Evolutionary conservation across 108 stramenopile species (phyloP).

Genomic region (Pseudonitzschia multiseries): DNA sequence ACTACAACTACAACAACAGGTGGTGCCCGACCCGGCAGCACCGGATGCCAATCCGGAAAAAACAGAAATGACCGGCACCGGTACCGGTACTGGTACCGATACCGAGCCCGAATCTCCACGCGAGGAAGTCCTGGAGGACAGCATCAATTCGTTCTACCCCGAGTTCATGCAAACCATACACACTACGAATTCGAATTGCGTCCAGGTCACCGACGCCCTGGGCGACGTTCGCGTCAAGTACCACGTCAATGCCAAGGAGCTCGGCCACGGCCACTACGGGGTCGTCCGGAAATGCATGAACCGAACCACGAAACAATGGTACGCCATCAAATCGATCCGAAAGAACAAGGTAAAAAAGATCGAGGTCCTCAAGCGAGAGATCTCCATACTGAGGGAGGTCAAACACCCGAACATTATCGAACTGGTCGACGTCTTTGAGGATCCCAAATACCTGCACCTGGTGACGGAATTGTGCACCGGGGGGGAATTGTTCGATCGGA

Average conservation of each 20-base stretch:
- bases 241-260: constrained; percentile 84
- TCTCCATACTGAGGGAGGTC: constrained; percentile 82
- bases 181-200: not conserved
- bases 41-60: too few relatives aligned
- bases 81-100: too few relatives aligned
- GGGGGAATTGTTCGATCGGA: constrained; percentile 91
- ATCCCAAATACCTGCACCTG: constrained; percentile 80
- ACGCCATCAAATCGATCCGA: constrained; percentile 88
- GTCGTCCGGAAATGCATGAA: constrained; percentile 91
- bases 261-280: constrained; percentile 91
- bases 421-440: constrained; percentile 88
- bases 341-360: constrained; percentile 87
- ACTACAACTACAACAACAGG: too few relatives aligned
- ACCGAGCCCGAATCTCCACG: too few relatives aligned
- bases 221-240: constrained; percentile 82
- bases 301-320: constrained; percentile 81
- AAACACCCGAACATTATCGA: constrained; percentile 90
- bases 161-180: not conserved
- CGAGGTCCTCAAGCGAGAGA: constrained; percentile 86
- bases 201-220: constrained; percentile 81
- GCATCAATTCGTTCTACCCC: not conserved
- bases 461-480: constrained; percentile 94
- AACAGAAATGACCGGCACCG: too few relatives aligned
- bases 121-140: not conserved
- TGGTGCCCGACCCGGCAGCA: too few relatives aligned